These are phyloP conservation scores for Magnolia kwangsiensis DNA, from an alignment of 164 flowering plant genomes.

Conservation along the genomic window DNA sequence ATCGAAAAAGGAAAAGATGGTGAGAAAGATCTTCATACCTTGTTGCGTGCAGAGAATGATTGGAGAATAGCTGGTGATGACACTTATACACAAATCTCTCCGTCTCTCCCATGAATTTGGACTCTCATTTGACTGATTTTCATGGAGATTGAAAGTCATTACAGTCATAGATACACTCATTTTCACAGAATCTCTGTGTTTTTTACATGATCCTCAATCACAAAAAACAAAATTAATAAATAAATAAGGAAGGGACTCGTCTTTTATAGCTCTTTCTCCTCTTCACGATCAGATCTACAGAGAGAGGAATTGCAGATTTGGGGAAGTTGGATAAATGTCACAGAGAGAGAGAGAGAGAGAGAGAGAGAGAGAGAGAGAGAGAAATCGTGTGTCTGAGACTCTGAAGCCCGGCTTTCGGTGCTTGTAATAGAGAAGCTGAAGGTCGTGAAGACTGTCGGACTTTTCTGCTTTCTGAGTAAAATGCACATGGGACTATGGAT, in stretches of 20 bases:
- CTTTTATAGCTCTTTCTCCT: background rate
- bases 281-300: background rate
- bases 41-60: conserved; percentile 89
- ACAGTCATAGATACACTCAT: conserved; percentile 83
- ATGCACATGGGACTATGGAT: too few species aligned
- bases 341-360: background rate
- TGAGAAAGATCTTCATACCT: conserved; percentile 35
- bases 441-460: background rate
- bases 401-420: background rate
- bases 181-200: conserved; percentile 18
- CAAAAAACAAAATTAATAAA: background rate
- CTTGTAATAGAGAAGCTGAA: background rate
- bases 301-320: background rate
- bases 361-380: too few species aligned
- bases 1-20: background rate
- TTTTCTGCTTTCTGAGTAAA: too few species aligned
- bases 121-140: conserved; percentile 64
- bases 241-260: background rate
- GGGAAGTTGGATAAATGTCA: background rate
- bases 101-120: conserved; percentile 90
- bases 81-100: conserved; percentile 82
- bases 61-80: conserved; percentile 88
- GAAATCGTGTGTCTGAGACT: background rate
- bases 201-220: conserved; percentile 8
- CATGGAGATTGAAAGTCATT: conserved; percentile 91